Percentiles rank a stretch among this genome's conserved stretches.
phyloP scores from a whole-genome alignment of 768 basidiomycete species.

The Tulasnella sp. region DNA sequence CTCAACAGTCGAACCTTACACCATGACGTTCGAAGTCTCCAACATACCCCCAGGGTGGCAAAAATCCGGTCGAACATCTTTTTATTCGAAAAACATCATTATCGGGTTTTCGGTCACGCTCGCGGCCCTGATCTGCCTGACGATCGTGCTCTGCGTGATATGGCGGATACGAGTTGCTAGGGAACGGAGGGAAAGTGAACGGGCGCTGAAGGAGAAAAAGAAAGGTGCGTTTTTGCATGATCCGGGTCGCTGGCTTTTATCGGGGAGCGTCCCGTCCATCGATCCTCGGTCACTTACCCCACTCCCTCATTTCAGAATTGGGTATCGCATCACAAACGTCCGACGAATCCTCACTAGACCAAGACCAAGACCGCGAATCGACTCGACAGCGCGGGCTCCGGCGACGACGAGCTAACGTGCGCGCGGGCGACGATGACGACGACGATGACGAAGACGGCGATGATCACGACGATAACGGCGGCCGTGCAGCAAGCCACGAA shows the following conservation, averaged over 20 bases:
- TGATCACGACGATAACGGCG: no score
- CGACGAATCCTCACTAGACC: not conserved
- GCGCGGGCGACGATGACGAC: not conserved
- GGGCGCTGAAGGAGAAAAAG: not conserved
- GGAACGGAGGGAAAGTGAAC: constrained; percentile 1
- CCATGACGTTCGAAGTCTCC: constrained; percentile 1
- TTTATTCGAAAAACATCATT: constrained; percentile 24
- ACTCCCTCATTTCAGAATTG: not conserved
- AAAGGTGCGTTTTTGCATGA: not conserved
- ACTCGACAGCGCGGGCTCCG: constrained; percentile 1
- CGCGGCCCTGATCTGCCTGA: constrained; percentile 1
- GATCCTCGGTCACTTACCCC: no score
- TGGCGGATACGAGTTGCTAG: constrained; percentile 15
- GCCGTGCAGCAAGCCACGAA: no score
- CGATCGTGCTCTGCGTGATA: constrained; percentile 23
- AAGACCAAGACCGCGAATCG: constrained; percentile 1
- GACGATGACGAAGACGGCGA: not conserved
- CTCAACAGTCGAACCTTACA: not conserved
- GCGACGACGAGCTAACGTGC: not conserved
- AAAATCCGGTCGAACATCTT: not conserved
- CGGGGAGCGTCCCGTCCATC: no score
- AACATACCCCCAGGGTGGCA: constrained; percentile 20
- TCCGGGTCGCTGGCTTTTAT: not conserved
- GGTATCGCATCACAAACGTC: not conserved
- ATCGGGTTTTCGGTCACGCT: constrained; percentile 23